Evolutionary conservation across 1,284 basidiomycete genomes (phyloP).

Genomic region (Fereydounia khargensis): DNA sequence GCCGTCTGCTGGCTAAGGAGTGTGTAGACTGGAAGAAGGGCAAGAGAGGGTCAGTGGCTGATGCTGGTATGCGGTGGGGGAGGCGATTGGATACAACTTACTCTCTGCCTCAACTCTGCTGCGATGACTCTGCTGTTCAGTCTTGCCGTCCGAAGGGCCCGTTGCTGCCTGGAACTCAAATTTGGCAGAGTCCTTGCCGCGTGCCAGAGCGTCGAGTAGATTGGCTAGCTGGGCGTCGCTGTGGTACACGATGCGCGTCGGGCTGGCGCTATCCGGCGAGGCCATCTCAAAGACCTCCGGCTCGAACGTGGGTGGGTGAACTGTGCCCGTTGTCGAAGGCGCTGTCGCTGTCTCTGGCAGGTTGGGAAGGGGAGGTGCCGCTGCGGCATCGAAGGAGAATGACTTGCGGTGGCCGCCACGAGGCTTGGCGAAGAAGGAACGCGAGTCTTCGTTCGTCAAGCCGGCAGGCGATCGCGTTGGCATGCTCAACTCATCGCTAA

Average conservation of each 20-base stretch:
- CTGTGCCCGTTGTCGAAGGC: not conserved
- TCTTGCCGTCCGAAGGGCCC: no score
- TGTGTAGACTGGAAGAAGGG: slow-evolving; percentile 18
- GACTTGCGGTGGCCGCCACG: slow-evolving; percentile 10
- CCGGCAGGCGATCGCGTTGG: slow-evolving; percentile 22
- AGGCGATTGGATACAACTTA: no score
- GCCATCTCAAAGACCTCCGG: slow-evolving; percentile 19
- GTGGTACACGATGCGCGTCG: slow-evolving; percentile 47
- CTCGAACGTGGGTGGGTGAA: not conserved
- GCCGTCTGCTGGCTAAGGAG: slow-evolving; percentile 14
- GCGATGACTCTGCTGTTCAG: slow-evolving; percentile 19
- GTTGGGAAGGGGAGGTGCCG: slow-evolving; percentile 7
- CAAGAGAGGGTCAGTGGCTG: slow-evolving; percentile 1
- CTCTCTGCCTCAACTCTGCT: slow-evolving; percentile 36
- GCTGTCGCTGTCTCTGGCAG: slow-evolving; percentile 1
- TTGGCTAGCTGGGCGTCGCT: slow-evolving; percentile 43
- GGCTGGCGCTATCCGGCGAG: slow-evolving; percentile 2
- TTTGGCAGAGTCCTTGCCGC: slow-evolving; percentile 42
- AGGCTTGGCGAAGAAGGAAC: slow-evolving; percentile 33
- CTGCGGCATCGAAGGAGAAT: slow-evolving; percentile 12
- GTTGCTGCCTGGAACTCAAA: slow-evolving; percentile 34
- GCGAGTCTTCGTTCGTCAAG: slow-evolving; percentile 30
- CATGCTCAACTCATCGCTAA: not conserved
- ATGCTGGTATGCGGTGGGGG: not conserved
- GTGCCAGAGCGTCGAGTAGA: slow-evolving; percentile 33